Base-by-base conservation (phyloP, 1,139 yeast species). In the Zhuliangozyma blackwelliae region DNA sequence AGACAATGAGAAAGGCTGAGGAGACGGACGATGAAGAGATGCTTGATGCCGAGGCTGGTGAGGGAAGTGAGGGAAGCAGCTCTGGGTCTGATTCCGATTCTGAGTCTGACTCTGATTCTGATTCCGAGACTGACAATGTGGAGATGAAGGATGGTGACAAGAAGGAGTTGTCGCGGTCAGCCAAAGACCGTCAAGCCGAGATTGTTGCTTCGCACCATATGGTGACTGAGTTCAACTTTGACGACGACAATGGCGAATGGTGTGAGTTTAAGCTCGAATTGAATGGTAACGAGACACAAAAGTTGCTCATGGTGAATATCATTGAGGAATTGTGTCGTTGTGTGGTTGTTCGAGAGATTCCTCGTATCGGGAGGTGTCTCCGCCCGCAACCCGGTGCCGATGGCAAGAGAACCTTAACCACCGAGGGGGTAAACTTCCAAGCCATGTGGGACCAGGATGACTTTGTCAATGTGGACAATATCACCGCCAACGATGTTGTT, bases 391-490 rank as follows among this genome's bases (percentile, higher is more conserved):
- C 83, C 23, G 83, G 76, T 43, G 75, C 80, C 33, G 63, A 61
- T 34, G 64, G 63, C 30, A 74, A 74, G 53, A 81, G 96, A 50
- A 74, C 77, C 29, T 74, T 94, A 52, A 86, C 95, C 40, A 92
- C 99, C 21, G 99, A 94, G 64, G 99, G 99, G 65, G 98, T 94
- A 41, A 94, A 94, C 67, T 92, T 94, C 77, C 75, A 73, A 54
- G 95, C 97, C 43, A 88, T 94, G 95, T 94, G 98, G 97, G 96
- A 89, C 40, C 96, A 90, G 63, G 92, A 88, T 49, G 90, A 86
- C 47, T 89, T 92, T 60, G 76, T 94, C 48, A 83, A 89, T 51
- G 95, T 90, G 47, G 85, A 92, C 59, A 82, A 80, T 41, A 85
- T 94, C 54, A 76, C 85, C 7, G 88, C 97, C 12, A 94, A 94